Evolutionary conservation across 345 rosid species (phyloP).

Genomic region (Aegle marmelos): DNA sequence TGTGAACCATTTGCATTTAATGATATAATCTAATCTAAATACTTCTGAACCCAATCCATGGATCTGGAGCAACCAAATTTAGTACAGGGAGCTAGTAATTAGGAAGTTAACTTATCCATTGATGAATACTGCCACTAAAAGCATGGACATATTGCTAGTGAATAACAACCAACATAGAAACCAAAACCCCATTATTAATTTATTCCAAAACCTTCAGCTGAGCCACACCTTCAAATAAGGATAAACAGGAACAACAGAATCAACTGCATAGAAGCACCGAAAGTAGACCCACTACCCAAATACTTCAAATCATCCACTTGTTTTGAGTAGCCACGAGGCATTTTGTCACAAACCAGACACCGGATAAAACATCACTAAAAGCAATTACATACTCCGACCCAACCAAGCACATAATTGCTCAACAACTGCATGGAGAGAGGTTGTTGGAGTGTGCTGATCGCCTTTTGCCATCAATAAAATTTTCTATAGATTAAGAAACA

Average conservation of each 20-base stretch:
- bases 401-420: not conserved
- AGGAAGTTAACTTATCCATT: slow-evolving; percentile 8
- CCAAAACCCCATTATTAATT: slow-evolving; percentile 11
- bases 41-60: slow-evolving; percentile 20
- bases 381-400: slow-evolving; percentile 5
- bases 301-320: slow-evolving; percentile 13
- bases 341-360: not conserved
- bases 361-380: not conserved
- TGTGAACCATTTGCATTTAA: slow-evolving; percentile 20
- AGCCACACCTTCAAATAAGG: slow-evolving; percentile 11
- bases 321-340: slow-evolving; percentile 13
- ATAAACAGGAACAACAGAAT: slow-evolving; percentile 1
- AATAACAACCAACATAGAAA: slow-evolving; percentile 17
- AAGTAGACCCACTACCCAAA: not conserved
- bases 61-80: slow-evolving; percentile 26
- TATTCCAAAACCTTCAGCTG: slow-evolving; percentile 14
- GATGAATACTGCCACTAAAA: slow-evolving; percentile 4
- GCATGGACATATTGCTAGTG: slow-evolving; percentile 6
- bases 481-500: not conserved
- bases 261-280: not conserved
- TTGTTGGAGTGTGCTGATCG: slow-evolving; percentile 5
- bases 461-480: not conserved
- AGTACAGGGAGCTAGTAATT: slow-evolving; percentile 6
- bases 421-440: not conserved
- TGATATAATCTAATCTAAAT: slow-evolving; percentile 22